Base-by-base conservation (phyloP, 192 early-diverging fungal species). In the Coemansia sp. region DNA sequence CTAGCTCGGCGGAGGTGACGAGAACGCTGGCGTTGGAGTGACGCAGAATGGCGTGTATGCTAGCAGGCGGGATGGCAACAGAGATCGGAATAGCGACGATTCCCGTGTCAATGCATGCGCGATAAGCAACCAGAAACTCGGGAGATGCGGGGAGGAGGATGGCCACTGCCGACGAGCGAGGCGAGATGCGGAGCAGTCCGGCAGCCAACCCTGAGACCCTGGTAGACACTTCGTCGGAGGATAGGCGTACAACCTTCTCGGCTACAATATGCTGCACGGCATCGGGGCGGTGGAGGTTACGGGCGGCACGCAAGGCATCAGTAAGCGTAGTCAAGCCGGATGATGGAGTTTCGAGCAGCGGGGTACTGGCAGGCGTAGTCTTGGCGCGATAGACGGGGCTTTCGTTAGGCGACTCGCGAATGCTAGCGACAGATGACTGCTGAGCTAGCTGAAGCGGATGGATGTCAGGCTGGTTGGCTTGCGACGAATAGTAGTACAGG, bases 381-480 rank as follows among this genome's bases (percentile, higher is more conserved):
- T 84, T 84, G 61, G 82, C 76, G 67, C 82, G 82, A 59, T 79
- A 76, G 59, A 77, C 69, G 27, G 82, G 62, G 20, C 67, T 79
- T 42, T 84, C 82, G 42, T 20, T 38, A 9, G 60, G 20, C 22
- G 74, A 79, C 61, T 70, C 73, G 68, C 82, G 82, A 16, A 73
- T 61, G 4, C 44, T 63, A 61, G 74, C 71, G 65, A 78, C 73
- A 4, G 73, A 70, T 16, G 82, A 75, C 74, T 79, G 82, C 34
- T 79, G 73, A 4, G 76, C 74, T 3, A 84, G 73, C 72, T 79
- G 82, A 42, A 84, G 77, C 55, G 82, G 82, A 29, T 78, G 77
- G 44, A 74, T 67, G 61, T 84, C 82, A 20, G 82, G 82, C 77
- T 77, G 82, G 72, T 73, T 84, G 46, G 82, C 82, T 62, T 71